A percentile compares a stretch with the other conserved stretches of the same genome.
These are phyloP conservation scores for Triticum urartu DNA, from an alignment of 176 grass and related monocot genomes.

Conservation along the genomic window DNA sequence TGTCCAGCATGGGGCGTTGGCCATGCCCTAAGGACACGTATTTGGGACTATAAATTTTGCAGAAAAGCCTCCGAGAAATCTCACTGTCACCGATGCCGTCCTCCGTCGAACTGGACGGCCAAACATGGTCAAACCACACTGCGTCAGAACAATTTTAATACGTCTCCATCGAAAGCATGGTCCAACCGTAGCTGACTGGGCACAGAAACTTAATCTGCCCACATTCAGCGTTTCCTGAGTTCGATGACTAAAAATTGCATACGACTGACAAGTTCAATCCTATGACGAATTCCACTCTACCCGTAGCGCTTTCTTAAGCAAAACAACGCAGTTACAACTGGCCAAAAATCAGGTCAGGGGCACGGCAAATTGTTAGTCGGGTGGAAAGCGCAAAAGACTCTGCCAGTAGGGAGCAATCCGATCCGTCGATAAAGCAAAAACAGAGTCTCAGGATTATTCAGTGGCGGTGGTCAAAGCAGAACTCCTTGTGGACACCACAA, in stretches of 20 bases:
- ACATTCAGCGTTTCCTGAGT: too few relatives aligned
- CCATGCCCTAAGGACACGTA: too few relatives aligned
- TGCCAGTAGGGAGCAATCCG: neutral
- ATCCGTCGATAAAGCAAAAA: neutral
- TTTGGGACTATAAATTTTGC: too few relatives aligned
- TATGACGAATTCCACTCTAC: neutral
- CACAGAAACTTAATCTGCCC: too few relatives aligned
- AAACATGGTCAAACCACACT: neutral
- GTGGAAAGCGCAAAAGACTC: neutral
- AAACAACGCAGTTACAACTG: neutral
- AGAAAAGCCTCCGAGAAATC: too few relatives aligned
- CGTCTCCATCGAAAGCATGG: too few relatives aligned
- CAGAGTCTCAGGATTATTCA: neutral
- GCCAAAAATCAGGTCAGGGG: neutral
- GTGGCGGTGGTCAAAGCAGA: conserved; percentile 21
- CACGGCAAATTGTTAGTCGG: neutral
- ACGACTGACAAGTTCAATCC: too few relatives aligned
- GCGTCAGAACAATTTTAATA: too few relatives aligned
- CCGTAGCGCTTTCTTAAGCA: neutral
- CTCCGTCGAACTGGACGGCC: neutral
- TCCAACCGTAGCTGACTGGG: too few relatives aligned
- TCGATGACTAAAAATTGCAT: too few relatives aligned
- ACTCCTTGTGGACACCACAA: neutral
- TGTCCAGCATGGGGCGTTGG: too few relatives aligned
- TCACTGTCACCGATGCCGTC: too few relatives aligned